Base-by-base conservation (phyloP, 2,329 filamentous ascomycete species). In the Aspergillus sp. region DNA sequence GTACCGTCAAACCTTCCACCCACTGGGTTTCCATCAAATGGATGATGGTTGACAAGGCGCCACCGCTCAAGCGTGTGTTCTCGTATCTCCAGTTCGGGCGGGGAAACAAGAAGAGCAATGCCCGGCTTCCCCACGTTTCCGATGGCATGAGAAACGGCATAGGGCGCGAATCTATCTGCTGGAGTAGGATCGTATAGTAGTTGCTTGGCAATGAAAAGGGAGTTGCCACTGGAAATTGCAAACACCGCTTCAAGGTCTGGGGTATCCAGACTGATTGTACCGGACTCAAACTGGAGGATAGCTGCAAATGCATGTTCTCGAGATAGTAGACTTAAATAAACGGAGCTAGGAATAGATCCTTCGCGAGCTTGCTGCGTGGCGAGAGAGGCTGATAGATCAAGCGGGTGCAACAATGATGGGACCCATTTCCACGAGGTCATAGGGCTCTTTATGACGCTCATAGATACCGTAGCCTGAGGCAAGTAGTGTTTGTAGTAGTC, bases 41-140 rank as follows among this genome's bases (percentile, higher is more conserved):
- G 54, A 27, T 58, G 56, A 11, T 60, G 58, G 17, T 60, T 55
- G 6, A 62, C 54, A 8, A 60, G 30, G 1, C 57, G 57, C 57
- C 60, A 62, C 17, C 44, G 50, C 21, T 62, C 54, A 19, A 57
- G 30, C n/a, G 54, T 32, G n/a, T 59, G 57, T 10, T 60, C 54
- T 10, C 38, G 54, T 38, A 60, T 17, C 3, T 54, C 23, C 0
- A 48, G 41, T 19, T 54, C 32, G 10, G 47, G 39, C 1, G 60
- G 60, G 2, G 57, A 51, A 15, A 60, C 36, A 1, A 58, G n/a
- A 5, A 55, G 15, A 38, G 42, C 58, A n/a, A 57, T 60, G 3
- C 58, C 60, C 38, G 53, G 60, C 15, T 54, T 57, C 44, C 57
- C 54, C 0, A 62, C 30, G 19, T 60, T 62, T 2, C 57, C 57